Percentiles rank a stretch among this genome's conserved stretches.
These are phyloP conservation scores for Gonapodya prolifera DNA, from an alignment of 192 early-diverging fungal species.

Conservation along the genomic window DNA sequence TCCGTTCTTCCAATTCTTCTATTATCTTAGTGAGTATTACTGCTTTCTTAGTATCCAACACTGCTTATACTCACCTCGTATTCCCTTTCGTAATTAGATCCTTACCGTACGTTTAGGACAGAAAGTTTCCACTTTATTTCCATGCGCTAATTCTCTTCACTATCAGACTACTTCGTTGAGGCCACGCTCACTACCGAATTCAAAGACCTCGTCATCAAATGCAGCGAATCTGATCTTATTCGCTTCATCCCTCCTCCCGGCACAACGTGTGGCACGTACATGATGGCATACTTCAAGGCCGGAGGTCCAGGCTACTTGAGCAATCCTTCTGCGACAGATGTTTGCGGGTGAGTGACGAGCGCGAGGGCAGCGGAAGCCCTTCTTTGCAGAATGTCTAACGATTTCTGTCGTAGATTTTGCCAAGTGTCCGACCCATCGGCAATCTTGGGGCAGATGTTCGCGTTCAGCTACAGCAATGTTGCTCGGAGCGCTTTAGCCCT, in stretches of 20 bases:
- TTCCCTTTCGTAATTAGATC: slow-evolving; percentile 10
- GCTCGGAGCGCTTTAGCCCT: background rate
- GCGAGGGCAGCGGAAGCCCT: too few relatives aligned
- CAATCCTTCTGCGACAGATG: slow-evolving; percentile 19
- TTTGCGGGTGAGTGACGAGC: slow-evolving; percentile 25
- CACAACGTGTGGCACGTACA: slow-evolving; percentile 49
- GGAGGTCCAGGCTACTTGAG: slow-evolving; percentile 37
- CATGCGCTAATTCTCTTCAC: background rate
- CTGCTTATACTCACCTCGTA: slow-evolving; percentile 18
- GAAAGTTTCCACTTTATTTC: background rate
- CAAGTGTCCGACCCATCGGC: background rate
- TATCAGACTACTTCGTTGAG: slow-evolving; percentile 49
- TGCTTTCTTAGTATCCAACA: too few relatives aligned
- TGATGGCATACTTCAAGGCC: slow-evolving; percentile 27
- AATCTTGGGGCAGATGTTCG: background rate
- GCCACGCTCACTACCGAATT: slow-evolving; percentile 48
- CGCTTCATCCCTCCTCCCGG: slow-evolving; percentile 38
- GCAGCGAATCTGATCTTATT: slow-evolving; percentile 34
- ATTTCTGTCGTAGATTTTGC: too few relatives aligned
- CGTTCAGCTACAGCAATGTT: background rate
- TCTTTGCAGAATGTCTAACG: too few relatives aligned
- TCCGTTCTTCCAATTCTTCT: too few relatives aligned
- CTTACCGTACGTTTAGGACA: slow-evolving; percentile 10
- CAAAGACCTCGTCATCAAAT: slow-evolving; percentile 26
- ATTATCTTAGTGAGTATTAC: too few relatives aligned